A percentile compares a stretch with the other conserved stretches of the same genome.
Conservation (phyloP, 768 basidiomycete genomes). For the Cyclocybe cylindracea region DNA sequence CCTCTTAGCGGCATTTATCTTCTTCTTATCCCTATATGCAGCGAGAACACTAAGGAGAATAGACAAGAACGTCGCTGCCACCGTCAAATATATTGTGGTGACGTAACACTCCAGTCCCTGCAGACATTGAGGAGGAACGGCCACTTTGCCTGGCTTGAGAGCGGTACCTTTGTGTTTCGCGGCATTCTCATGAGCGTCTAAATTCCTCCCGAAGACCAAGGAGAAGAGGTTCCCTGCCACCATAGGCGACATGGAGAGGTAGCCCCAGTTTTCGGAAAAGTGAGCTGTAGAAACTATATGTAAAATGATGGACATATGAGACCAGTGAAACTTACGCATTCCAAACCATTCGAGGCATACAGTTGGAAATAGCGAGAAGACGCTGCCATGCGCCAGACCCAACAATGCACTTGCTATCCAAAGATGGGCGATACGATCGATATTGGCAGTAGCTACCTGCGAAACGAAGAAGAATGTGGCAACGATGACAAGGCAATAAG, state of each 20-base stretch:
- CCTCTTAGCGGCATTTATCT: constrained; percentile 18
- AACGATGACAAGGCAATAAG: constrained; percentile 70
- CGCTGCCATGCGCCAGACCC: constrained; percentile 71
- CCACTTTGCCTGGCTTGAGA: neutral
- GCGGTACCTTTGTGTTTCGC: neutral
- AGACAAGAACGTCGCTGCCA: constrained; percentile 44
- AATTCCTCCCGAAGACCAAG: constrained; percentile 77
- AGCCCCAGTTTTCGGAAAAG: constrained; percentile 89
- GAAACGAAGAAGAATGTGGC: constrained; percentile 69
- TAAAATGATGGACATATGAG: neutral
- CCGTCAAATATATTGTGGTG: constrained; percentile 54
- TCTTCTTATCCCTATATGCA: constrained; percentile 46
- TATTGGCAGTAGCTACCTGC: constrained; percentile 58
- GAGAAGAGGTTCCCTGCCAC: constrained; percentile 84
- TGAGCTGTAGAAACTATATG: constrained; percentile 29
- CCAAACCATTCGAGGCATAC: constrained; percentile 90
- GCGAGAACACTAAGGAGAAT: constrained; percentile 53
- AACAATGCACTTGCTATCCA: constrained; percentile 61
- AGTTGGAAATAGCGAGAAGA: constrained; percentile 74
- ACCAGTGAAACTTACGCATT: constrained; percentile 52
- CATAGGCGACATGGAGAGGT: constrained; percentile 69
- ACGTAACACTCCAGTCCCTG: constrained; percentile 63
- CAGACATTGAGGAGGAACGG: constrained; percentile 45
- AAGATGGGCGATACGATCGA: constrained; percentile 59
- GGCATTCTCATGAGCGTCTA: constrained; percentile 64